These are phyloP conservation scores for Fusarium decemcellulare DNA, from an alignment of 2,329 filamentous ascomycete species.

Conservation along the genomic window DNA sequence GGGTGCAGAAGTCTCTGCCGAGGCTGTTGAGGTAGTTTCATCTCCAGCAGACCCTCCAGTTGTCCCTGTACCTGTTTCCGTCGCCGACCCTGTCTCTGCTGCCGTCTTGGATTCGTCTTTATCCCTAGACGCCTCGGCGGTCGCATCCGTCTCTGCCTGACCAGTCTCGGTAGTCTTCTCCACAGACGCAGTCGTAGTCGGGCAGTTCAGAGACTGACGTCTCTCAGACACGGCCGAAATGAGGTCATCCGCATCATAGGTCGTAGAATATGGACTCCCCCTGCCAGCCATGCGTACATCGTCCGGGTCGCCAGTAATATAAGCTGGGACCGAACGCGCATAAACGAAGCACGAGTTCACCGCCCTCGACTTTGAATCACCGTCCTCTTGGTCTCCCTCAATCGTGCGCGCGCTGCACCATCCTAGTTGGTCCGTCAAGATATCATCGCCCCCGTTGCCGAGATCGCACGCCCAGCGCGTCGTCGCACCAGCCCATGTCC, in stretches of 20 bases:
- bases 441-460: constrained; percentile 12
- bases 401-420: constrained; percentile 6
- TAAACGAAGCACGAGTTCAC: constrained; percentile 24
- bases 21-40: not conserved
- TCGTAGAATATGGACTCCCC: not conserved
- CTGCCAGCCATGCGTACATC: not conserved
- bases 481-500: constrained; percentile 28
- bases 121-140: not conserved
- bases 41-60: not conserved
- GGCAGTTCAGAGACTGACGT: not conserved
- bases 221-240: constrained; percentile 3
- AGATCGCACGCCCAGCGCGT: constrained; percentile 22
- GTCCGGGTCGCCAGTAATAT: constrained; percentile 15
- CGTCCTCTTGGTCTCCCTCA: not conserved
- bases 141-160: not conserved
- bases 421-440: constrained; percentile 11
- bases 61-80: not conserved
- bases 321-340: constrained; percentile 9
- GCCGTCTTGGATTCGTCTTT: constrained; percentile 4
- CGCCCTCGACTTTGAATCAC: not conserved
- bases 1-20: not conserved
- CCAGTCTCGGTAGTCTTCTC: too few species aligned
- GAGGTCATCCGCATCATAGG: not conserved
- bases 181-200: not conserved
- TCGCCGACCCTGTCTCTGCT: constrained; percentile 3